Evolutionary conservation across 805 yeast species (phyloP), one percentile per base, ranked within the genome.

Genomic region (Schizosaccharomyces japonicus): DNA sequence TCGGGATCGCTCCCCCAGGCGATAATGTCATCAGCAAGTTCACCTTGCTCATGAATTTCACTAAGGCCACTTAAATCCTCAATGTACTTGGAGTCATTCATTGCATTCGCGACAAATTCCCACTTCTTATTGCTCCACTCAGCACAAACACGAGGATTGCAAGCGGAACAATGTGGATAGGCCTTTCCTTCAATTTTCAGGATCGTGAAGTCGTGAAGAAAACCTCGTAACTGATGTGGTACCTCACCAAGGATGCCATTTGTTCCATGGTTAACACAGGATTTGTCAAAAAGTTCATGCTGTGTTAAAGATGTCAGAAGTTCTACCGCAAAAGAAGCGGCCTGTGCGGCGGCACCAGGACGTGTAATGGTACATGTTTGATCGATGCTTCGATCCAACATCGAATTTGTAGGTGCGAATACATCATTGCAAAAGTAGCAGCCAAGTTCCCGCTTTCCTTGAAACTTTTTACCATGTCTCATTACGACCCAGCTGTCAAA

Each of bases 291-390:
- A 10, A 5, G 15, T 15, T 42, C 19, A 53, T 77, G 78, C 58
- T 87, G 95, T 34, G 82, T 55, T 0, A 81, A 51, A 1, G 90
- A 73, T 0, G 80, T 80, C 51, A 83, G 57, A 4, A 90, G 62
- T 58, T 90, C 98, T 1, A 81, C 93, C 0, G 93, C 93, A 32
- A 77, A 63, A 0, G 95, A 74, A 0, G 94, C 72, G 0, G 96
- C 95, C 62, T 83, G 64, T 55, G 80, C 64, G 0, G 99, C 94
- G 1, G 80, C 85, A 0, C 99, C 98, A 0, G 99, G 96, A 36
- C 98, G 67, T 0, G 98, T 90, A 1, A 90, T 98, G 0, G 99
- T 90, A 58, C 99, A 90, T 95, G 90, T 90, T 61, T 90, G 96
- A 62, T 90, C 99, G 49, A 90, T 64, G 0, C 95, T 80, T 47